Percentiles rank a stretch among this genome's conserved stretches.
phyloP scores from a whole-genome alignment of 805 yeast genomes.

The Lachancea dasiensis region DNA sequence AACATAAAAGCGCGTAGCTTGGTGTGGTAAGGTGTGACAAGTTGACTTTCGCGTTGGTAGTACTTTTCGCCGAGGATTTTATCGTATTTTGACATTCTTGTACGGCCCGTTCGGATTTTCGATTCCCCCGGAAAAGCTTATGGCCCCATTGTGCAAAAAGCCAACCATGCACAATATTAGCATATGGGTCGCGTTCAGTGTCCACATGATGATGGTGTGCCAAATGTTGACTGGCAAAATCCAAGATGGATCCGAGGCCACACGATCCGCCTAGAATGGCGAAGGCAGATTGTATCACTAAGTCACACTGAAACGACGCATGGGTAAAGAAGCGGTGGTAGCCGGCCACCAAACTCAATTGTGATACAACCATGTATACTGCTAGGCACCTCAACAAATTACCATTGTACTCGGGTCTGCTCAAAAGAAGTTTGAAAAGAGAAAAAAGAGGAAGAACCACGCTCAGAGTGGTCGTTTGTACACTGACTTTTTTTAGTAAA shows the following conservation, averaged over 20 bases:
- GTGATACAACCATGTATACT: constrained; percentile 16
- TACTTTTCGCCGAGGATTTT: constrained; percentile 32
- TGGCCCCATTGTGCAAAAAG: constrained; percentile 85
- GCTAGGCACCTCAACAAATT: constrained; percentile 13
- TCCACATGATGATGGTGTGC: constrained; percentile 89
- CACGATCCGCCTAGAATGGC: constrained; percentile 24
- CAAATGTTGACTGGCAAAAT: constrained; percentile 45
- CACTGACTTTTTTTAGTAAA: constrained; percentile 21
- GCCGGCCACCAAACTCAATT: constrained; percentile 22
- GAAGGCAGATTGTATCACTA: constrained; percentile 15
- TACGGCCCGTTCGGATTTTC: constrained; percentile 41
- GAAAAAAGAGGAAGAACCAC: constrained; percentile 22
- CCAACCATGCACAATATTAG: constrained; percentile 66
- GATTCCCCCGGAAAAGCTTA: constrained; percentile 65
- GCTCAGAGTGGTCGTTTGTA: constrained; percentile 20
- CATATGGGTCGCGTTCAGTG: constrained; percentile 84
- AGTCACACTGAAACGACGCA: constrained; percentile 20
- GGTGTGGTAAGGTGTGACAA: constrained; percentile 69
- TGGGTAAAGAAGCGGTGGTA: constrained; percentile 27
- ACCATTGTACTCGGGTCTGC: constrained; percentile 15
- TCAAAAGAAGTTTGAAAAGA: constrained; percentile 18
- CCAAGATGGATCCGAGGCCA: constrained; percentile 24
- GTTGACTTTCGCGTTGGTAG: constrained; percentile 8
- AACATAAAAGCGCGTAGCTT: constrained; percentile 46
- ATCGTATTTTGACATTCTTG: constrained; percentile 44